These are phyloP conservation scores for Colletotrichum noveboracense DNA, from an alignment of 2,329 filamentous ascomycete species.

Conservation along the genomic window DNA sequence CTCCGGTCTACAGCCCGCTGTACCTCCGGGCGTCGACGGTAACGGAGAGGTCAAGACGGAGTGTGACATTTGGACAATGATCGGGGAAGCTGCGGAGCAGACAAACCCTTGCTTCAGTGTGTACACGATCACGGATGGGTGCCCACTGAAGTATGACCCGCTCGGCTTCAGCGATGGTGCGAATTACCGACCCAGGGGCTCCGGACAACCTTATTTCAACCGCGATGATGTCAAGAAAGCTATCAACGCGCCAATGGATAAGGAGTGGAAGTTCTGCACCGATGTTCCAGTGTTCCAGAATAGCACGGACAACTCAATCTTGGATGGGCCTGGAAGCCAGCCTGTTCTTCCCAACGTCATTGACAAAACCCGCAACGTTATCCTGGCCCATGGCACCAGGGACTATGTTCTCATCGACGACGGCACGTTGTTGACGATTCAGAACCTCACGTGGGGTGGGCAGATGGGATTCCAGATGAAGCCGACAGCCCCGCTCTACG, in stretches of 20 bases:
- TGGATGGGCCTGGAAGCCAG: slow-evolving; percentile 51
- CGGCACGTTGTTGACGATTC: slow-evolving; percentile 73
- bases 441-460: slow-evolving; percentile 84
- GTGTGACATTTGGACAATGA: slow-evolving; percentile 61
- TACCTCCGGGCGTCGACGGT: slow-evolving; percentile 47
- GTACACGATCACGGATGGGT: slow-evolving; percentile 76
- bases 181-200: slow-evolving; percentile 66
- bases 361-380: slow-evolving; percentile 73
- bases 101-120: slow-evolving; percentile 82
- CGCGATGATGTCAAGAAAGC: slow-evolving; percentile 71
- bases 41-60: slow-evolving; percentile 39
- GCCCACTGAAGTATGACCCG: slow-evolving; percentile 72
- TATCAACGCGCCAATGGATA: slow-evolving; percentile 64
- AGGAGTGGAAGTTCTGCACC: slow-evolving; percentile 47
- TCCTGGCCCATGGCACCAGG: slow-evolving; percentile 74
- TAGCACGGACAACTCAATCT: slow-evolving; percentile 51
- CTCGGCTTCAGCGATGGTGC: slow-evolving; percentile 72
- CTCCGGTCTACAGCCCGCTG: slow-evolving; percentile 59
- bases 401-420: slow-evolving; percentile 73
- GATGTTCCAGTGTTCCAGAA: slow-evolving; percentile 41
- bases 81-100: slow-evolving; percentile 56
- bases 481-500: slow-evolving; percentile 69
- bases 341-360: slow-evolving; percentile 73
- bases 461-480: slow-evolving; percentile 69
- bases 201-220: slow-evolving; percentile 70